phyloP scores from a whole-genome alignment of 208 protist genomes.

The Trypanosoma brucei region DNA sequence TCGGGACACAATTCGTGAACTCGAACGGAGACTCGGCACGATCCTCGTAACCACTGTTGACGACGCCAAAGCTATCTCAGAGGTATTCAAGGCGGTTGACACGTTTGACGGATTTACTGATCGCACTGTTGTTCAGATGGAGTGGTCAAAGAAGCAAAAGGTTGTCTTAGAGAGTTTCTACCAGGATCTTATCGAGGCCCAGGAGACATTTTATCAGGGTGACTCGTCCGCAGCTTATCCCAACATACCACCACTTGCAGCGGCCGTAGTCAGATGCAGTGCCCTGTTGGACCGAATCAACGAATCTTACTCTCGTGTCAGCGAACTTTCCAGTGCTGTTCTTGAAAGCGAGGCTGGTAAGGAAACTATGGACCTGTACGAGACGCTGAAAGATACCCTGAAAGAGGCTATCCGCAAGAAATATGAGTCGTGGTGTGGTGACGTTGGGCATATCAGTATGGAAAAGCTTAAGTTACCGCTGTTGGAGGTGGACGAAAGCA shows the following conservation, averaged over 20 bases:
- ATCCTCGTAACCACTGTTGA: constrained; percentile 93
- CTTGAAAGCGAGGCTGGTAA: constrained; percentile 81
- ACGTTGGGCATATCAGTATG: constrained; percentile 85
- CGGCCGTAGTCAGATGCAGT: constrained; percentile 88
- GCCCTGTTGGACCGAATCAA: constrained; percentile 94
- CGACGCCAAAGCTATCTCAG: constrained; percentile 89
- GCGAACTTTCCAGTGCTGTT: constrained; percentile 63
- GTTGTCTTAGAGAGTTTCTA: constrained; percentile 79
- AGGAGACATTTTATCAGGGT: constrained; percentile 90
- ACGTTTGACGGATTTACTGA: constrained; percentile 95
- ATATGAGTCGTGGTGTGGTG: constrained; percentile 86
- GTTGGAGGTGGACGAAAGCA: constrained; percentile 55
- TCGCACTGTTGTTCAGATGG: constrained; percentile 89
- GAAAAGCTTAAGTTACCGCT: constrained; percentile 94
- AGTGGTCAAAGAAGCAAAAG: constrained; percentile 92
- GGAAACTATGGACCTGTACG: constrained; percentile 80
- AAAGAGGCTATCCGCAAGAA: constrained; percentile 71
- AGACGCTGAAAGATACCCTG: constrained; percentile 62
- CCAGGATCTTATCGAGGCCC: constrained; percentile 82
- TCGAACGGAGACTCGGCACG: constrained; percentile 91
- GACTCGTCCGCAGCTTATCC: constrained; percentile 72
- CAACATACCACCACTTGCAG: constrained; percentile 92
- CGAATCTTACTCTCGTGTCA: constrained; percentile 80
- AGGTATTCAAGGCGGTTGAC: constrained; percentile 95
- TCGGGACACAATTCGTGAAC: constrained; percentile 73